Evolutionary conservation across 176 grass and related monocot species (phyloP).

Genomic region (Carex cristatella): DNA sequence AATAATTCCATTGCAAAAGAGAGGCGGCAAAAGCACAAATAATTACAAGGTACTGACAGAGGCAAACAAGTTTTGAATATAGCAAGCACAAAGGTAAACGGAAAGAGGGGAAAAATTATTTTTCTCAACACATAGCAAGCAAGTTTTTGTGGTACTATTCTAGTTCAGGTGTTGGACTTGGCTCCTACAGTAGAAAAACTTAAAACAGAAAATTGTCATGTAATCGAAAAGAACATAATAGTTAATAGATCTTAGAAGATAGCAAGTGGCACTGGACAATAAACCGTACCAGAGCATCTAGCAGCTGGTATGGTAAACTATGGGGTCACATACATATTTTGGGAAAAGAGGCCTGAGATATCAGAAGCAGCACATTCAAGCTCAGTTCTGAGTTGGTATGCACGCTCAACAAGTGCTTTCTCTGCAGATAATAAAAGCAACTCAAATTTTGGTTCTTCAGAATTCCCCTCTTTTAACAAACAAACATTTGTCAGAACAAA

Average conservation of each 20-base stretch:
- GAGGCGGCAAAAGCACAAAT: constrained; percentile 31
- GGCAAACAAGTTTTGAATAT: no score
- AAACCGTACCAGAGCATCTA: not conserved
- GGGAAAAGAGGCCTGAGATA: constrained; percentile 88
- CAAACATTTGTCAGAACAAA: not conserved
- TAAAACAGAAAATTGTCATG: not conserved
- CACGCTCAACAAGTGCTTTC: constrained; percentile 76
- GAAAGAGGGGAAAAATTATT: no score
- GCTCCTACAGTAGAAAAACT: not conserved
- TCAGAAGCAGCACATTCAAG: constrained; percentile 83
- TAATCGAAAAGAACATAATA: not conserved
- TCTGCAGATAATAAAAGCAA: constrained; percentile 46
- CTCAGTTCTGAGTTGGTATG: constrained; percentile 73
- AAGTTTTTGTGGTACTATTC: not conserved
- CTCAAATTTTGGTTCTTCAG: not conserved
- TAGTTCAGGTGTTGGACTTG: not conserved
- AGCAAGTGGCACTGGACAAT: not conserved
- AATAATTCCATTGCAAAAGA: constrained; percentile 27
- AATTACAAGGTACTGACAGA: no score
- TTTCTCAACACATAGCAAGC: no score
- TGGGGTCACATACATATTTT: constrained; percentile 75
- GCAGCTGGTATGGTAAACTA: constrained; percentile 8
- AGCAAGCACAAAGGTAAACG: no score
- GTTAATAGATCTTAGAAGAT: not conserved
- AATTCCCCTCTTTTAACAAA: not conserved